phyloP scores from a whole-genome alignment of 352 stramenopile genomes.

The Halophytophthora batemanensis region DNA sequence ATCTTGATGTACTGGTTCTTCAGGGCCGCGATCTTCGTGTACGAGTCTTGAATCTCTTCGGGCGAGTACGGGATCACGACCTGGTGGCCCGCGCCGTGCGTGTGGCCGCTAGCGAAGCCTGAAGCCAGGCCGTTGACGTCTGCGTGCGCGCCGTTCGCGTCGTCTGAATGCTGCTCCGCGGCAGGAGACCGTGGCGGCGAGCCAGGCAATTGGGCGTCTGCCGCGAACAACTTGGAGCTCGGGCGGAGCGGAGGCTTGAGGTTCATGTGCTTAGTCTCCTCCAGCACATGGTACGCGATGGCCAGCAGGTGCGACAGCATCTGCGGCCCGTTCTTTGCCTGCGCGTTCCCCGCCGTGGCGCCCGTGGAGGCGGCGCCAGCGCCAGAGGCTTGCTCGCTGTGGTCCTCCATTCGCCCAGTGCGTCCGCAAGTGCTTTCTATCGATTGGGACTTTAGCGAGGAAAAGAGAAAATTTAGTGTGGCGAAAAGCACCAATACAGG shows the following conservation, averaged over 20 bases:
- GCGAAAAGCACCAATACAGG: no score
- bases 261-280: constrained; percentile 84
- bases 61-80: constrained; percentile 67
- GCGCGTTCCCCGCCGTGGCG: not conserved
- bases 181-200: constrained; percentile 28
- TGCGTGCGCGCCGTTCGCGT: constrained; percentile 8
- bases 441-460: no score
- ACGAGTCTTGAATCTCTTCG: constrained; percentile 86
- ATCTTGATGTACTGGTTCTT: constrained; percentile 82
- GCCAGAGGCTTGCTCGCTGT: constrained; percentile 3
- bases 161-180: constrained; percentile 41
- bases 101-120: constrained; percentile 27
- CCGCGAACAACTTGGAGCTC: constrained; percentile 74
- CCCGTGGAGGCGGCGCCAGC: no score
- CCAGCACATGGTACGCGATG: constrained; percentile 74
- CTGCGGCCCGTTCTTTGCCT: constrained; percentile 46
- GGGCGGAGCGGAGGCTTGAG: constrained; percentile 77
- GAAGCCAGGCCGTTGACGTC: constrained; percentile 49
- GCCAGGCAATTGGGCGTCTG: constrained; percentile 28
- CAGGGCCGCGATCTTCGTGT: constrained; percentile 74
- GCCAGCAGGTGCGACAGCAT: constrained; percentile 66
- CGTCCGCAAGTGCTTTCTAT: no score
- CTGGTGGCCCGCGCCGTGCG: constrained; percentile 27
- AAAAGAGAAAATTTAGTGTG: no score
- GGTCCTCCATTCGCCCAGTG: constrained; percentile 22